A percentile compares a stretch with the other conserved stretches of the same genome.
phyloP scores from a whole-genome alignment of 495 filamentous ascomycete genomes.

The Hypomontagnella monticulosa region DNA sequence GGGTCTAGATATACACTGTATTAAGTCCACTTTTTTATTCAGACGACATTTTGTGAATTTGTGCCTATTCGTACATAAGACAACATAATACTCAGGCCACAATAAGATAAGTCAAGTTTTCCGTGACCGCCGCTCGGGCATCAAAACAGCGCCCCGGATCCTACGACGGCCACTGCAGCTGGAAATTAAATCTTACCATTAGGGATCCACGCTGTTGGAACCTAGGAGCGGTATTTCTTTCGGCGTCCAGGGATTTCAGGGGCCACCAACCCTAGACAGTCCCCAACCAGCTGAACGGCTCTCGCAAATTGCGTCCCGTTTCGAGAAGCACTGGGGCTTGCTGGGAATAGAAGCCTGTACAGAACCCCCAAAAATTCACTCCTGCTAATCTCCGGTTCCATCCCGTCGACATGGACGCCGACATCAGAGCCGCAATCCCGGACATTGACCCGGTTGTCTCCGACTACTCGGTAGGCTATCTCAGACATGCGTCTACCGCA shows the following conservation, averaged over 20 bases:
- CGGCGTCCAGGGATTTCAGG: slow-evolving; percentile 17
- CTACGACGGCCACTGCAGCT: slow-evolving; percentile 20
- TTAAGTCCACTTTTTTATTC: slow-evolving; percentile 32
- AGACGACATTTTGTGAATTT: slow-evolving; percentile 34
- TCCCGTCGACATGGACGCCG: slow-evolving; percentile 76
- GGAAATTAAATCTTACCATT: slow-evolving; percentile 34
- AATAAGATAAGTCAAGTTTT: background rate
- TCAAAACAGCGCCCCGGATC: background rate
- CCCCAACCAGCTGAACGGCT: slow-evolving; percentile 13
- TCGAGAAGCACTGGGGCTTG: slow-evolving; percentile 16
- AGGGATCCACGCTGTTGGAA: slow-evolving; percentile 24
- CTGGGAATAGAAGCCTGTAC: background rate
- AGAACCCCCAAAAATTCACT: background rate
- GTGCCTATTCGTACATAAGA: slow-evolving; percentile 6
- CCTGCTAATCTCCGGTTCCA: slow-evolving; percentile 29
- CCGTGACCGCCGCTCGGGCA: slow-evolving; percentile 2
- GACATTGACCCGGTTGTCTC: slow-evolving; percentile 89
- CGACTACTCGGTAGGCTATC: slow-evolving; percentile 93
- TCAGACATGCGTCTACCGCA: slow-evolving; percentile 88
- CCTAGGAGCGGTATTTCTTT: slow-evolving; percentile 6
- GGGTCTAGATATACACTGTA: background rate
- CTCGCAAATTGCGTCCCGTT: slow-evolving; percentile 36
- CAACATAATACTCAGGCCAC: no score
- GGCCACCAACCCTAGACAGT: slow-evolving; percentile 17
- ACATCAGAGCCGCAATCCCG: slow-evolving; percentile 87